phyloP scores from a whole-genome alignment of 345 rosid species.

The Salix caprea region DNA sequence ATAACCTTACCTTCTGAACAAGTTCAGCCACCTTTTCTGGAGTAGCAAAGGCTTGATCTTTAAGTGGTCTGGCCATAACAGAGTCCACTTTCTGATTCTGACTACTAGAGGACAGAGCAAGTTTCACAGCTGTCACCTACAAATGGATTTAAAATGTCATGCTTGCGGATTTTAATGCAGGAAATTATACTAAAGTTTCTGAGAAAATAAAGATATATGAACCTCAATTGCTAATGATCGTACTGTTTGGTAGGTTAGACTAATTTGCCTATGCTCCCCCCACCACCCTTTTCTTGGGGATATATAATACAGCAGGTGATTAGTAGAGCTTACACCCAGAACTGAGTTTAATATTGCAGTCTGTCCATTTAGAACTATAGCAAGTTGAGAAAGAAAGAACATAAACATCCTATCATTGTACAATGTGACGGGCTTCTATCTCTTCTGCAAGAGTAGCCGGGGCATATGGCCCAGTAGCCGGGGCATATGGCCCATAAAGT shows the following conservation, averaged over 20 bases:
- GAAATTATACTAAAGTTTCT: background rate
- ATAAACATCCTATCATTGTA: too few species aligned
- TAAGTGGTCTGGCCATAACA: constrained; percentile 75
- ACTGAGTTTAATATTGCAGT: too few species aligned
- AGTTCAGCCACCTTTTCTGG: constrained; percentile 95
- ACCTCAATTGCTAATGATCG: background rate
- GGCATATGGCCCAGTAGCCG: background rate
- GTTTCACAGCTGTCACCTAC: constrained; percentile 86
- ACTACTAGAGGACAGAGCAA: constrained; percentile 56
- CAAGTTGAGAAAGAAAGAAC: background rate
- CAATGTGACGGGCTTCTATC: background rate
- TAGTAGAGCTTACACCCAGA: background rate
- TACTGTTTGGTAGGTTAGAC: background rate
- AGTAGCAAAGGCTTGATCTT: constrained; percentile 93
- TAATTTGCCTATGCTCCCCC: too few species aligned
- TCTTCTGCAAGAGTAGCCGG: background rate
- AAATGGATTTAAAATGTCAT: constrained; percentile 19
- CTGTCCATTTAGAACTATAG: too few species aligned
- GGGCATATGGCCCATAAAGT: background rate
- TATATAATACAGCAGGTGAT: background rate
- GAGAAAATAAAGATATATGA: background rate
- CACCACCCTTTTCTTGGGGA: too few species aligned
- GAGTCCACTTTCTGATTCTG: constrained; percentile 65
- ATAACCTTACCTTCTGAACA: constrained; percentile 69
- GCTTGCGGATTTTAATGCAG: background rate